Base-by-base conservation (phyloP, 2,329 filamentous ascomycete species). In the Fusarium pseudonygamai region DNA sequence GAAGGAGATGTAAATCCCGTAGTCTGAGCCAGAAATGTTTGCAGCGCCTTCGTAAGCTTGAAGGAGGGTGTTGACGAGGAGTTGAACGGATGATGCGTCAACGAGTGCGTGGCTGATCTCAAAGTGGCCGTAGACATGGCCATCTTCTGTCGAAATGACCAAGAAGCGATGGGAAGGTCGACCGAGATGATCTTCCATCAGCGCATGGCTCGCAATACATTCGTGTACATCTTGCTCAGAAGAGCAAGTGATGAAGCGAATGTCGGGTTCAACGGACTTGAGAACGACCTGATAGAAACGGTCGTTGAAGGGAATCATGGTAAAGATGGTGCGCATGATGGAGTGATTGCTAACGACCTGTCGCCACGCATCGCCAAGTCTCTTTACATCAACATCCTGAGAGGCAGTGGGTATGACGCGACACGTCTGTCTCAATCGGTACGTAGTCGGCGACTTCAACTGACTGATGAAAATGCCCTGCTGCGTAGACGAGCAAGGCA, bases 311-410 rank as follows among this genome's bases (percentile, higher is more conserved):
- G 43, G 56, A 16, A 50, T 2, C 15, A 47, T 34, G 8, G 56
- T 59, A 11, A 59, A 59, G 30, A 59, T 26, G 4, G 56, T 59
- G 9, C 56, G 56, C 56, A 59, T 59, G 32, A 59, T 59, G 24
- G 42, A 37, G 20, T 59, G 56, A 6, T 37, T 47, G 13, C 40
- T 26, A 12, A 59, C 28, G 20, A 59, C 56, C 14, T 59, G 42
- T 16, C 32, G 24, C 56, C 56, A 59, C 2, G 56, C 56, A 11
- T 50, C 24, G 1, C 40, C 42, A 15, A 59, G 42, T 20, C 24
- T 20, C 24, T 28, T 37, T 5, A 28, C 14, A n/a, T 59, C 32
- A 6, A 59, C 42, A 6, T 14, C 14, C 13, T 47, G 20, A 3
- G 42, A 37, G 2, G 5, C 24, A 6, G 32, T 24, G 3, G 56